phyloP scores from a whole-genome alignment of 257 asterid species.

The Solanum pimpinellifolium region DNA sequence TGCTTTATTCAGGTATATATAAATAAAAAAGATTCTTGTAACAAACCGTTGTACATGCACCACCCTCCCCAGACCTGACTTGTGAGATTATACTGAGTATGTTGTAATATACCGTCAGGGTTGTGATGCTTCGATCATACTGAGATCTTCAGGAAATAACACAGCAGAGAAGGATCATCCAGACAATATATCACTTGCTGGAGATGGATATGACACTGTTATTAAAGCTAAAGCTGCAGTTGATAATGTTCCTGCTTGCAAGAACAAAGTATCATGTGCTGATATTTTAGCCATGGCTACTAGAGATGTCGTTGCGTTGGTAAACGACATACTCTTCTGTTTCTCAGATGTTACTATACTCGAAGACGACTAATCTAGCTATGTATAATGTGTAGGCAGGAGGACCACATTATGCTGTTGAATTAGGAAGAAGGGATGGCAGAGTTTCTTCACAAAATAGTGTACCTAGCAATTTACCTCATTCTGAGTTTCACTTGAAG shows the following conservation, averaged over 20 bases:
- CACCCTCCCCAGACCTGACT: neutral
- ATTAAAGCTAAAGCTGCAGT: constrained; percentile 70
- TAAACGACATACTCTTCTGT: neutral
- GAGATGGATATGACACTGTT: constrained; percentile 79
- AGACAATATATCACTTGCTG: constrained; percentile 74
- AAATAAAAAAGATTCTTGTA: neutral
- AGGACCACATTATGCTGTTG: constrained; percentile 57
- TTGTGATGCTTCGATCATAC: constrained; percentile 67
- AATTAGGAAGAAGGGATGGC: constrained; percentile 76
- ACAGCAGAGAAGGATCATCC: constrained; percentile 85
- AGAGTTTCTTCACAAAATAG: constrained; percentile 40
- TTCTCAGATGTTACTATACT: neutral
- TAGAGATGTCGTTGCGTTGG: constrained; percentile 68
- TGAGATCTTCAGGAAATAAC: constrained; percentile 26
- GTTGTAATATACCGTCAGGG: constrained; percentile 27
- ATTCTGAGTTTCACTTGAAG: constrained; percentile 30
- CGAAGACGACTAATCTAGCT: neutral
- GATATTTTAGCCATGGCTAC: constrained; percentile 77
- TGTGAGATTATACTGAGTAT: neutral
- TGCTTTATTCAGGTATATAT: constrained; percentile 50
- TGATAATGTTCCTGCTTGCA: constrained; percentile 52
- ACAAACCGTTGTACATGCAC: neutral
- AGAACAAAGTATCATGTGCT: constrained; percentile 76
- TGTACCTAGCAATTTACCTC: constrained; percentile 52
- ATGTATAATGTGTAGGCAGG: constrained; percentile 36